Percentiles rank a stretch among this genome's conserved stretches.
Conservation (phyloP, 371 early-diverging fungal genomes). For the Haplosporangium sp. region DNA sequence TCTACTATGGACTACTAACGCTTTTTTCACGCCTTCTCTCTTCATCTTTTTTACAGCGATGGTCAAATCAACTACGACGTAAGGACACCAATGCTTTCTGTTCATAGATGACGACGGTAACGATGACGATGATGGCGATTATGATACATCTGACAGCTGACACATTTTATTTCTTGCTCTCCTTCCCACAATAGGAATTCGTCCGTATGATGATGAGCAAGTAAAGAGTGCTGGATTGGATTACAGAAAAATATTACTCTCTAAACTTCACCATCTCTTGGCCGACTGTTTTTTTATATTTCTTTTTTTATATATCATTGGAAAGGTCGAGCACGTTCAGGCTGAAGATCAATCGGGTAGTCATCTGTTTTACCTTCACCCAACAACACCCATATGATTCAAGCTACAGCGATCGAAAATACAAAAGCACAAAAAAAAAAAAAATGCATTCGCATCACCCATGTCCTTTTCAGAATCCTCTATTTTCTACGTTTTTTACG, state of each 20-base stretch:
- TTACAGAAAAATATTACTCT: background rate
- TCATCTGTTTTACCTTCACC: too few relatives aligned
- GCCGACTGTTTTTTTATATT: too few relatives aligned
- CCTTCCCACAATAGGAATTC: too few relatives aligned
- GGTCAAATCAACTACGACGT: conserved; percentile 54
- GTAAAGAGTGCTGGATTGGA: conserved; percentile 16
- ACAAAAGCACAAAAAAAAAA: conserved; percentile 13
- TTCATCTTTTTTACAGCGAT: conserved; percentile 27
- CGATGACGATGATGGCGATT: too few relatives aligned
- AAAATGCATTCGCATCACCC: too few relatives aligned
- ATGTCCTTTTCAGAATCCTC: too few relatives aligned
- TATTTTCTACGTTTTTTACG: too few relatives aligned
- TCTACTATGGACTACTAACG: background rate
- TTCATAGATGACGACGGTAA: background rate
- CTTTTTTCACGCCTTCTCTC: background rate
- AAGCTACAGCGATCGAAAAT: conserved; percentile 1
- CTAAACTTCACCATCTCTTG: too few relatives aligned
- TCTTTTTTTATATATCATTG: conserved; percentile 17
- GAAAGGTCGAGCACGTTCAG: background rate
- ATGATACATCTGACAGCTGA: too few relatives aligned
- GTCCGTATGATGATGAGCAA: conserved; percentile 54
- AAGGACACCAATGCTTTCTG: conserved; percentile 2
- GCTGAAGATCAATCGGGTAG: conserved; percentile 2
- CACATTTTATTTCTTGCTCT: too few relatives aligned
- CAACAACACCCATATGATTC: background rate